Evolutionary conservation across 345 rosid species (phyloP).

Genomic region (Bruguiera parviflora): DNA sequence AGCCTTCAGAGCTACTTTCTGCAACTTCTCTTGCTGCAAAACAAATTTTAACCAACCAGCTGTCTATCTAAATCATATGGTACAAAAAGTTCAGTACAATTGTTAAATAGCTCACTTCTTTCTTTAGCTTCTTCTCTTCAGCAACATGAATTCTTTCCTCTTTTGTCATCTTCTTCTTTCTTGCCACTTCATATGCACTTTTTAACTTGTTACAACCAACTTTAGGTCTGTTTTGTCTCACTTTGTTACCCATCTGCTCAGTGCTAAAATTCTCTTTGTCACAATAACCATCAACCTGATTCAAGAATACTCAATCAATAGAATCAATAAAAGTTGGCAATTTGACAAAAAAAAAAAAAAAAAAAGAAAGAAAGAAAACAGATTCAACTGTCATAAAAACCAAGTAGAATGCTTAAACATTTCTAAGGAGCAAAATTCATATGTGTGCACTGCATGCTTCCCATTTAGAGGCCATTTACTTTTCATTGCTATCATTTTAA

Average conservation of each 20-base stretch:
- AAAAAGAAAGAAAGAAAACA: not conserved
- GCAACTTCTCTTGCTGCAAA: conserved; percentile 74
- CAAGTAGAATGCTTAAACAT: not conserved
- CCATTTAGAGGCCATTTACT: too few species aligned
- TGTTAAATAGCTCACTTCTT: conserved; percentile 48
- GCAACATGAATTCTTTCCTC: conserved; percentile 49
- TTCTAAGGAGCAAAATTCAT: too few species aligned
- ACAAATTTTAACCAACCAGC: conserved; percentile 21
- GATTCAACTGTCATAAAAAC: not conserved
- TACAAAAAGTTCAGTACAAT: conserved; percentile 5
- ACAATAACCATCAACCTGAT: conserved; percentile 50
- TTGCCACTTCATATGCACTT: conserved; percentile 30
- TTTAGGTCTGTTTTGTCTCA: conserved; percentile 24
- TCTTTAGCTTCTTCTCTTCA: conserved; percentile 76
- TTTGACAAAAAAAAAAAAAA: too few species aligned
- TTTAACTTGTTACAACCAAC: conserved; percentile 27
- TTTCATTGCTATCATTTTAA: too few species aligned
- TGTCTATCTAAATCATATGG: not conserved
- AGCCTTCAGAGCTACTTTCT: conserved; percentile 71
- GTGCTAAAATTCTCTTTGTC: conserved; percentile 50
- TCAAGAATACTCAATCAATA: conserved; percentile 11
- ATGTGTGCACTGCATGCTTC: too few species aligned
- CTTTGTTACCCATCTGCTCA: conserved; percentile 31
- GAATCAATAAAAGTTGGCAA: too few species aligned
- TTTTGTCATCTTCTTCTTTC: conserved; percentile 45